A percentile compares a stretch with the other conserved stretches of the same genome.
phyloP scores from a whole-genome alignment of 148 eudicot species.

The Simmondsia chinensis region DNA sequence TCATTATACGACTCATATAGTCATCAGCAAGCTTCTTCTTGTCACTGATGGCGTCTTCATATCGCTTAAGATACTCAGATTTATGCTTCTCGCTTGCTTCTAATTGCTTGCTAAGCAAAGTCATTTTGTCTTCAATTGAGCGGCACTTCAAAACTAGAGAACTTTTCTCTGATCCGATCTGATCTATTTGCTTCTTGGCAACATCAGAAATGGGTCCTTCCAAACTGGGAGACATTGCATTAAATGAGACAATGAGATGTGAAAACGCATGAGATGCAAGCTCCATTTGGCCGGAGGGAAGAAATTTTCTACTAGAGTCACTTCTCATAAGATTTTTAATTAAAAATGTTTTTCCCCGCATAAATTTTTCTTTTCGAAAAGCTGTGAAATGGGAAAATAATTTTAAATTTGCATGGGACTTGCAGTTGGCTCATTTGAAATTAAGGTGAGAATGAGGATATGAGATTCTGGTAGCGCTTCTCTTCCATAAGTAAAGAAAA shows the following conservation, averaged over 20 bases:
- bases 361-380: no score
- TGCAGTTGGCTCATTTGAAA: no score
- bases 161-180: constrained; percentile 72
- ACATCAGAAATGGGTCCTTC: constrained; percentile 88
- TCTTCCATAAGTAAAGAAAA: no score
- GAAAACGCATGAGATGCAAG: no score
- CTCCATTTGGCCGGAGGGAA: no score
- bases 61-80: constrained; percentile 81
- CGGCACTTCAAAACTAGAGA: constrained; percentile 66
- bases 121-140: constrained; percentile 80
- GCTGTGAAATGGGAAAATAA: no score
- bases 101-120: constrained; percentile 67
- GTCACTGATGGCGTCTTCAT: constrained; percentile 80
- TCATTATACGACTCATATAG: constrained; percentile 65
- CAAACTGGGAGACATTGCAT: constrained; percentile 43
- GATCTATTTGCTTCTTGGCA: constrained; percentile 80
- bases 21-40: constrained; percentile 84
- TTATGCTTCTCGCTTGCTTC: constrained; percentile 85
- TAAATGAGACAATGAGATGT: background rate
- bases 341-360: no score
- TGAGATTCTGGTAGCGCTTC: no score
- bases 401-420: no score
- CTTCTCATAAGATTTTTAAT: no score
- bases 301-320: no score
- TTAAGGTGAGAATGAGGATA: no score